A percentile compares a stretch with the other conserved stretches of the same genome.
Evolutionary conservation across 495 filamentous ascomycete species (phyloP).

Genomic region (Penicillium psychrofluorescens): DNA sequence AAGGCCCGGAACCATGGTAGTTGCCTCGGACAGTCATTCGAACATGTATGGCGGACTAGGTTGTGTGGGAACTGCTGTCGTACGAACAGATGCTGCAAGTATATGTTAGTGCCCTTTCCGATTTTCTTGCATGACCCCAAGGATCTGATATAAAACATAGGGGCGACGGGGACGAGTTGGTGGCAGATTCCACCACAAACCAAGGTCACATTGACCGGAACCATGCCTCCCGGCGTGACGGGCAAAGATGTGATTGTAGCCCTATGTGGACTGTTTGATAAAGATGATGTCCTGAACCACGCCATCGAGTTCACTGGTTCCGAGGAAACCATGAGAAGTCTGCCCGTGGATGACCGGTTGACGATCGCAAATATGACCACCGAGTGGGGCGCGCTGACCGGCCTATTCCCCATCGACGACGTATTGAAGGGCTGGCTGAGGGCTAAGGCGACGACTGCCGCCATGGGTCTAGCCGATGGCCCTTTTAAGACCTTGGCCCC

Average conservation of each 20-base stretch:
- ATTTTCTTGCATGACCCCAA: no score
- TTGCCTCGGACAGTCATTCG: slow-evolving; percentile 77
- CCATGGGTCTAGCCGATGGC: slow-evolving; percentile 41
- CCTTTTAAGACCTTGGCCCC: slow-evolving; percentile 29
- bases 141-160: no score
- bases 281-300: slow-evolving; percentile 89
- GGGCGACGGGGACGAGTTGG: slow-evolving; percentile 80
- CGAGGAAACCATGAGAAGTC: slow-evolving; percentile 65
- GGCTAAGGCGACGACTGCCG: slow-evolving; percentile 64
- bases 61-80: slow-evolving; percentile 56
- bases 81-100: slow-evolving; percentile 77
- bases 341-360: slow-evolving; percentile 71
- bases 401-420: slow-evolving; percentile 77
- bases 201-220: slow-evolving; percentile 68
- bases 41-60: slow-evolving; percentile 37
- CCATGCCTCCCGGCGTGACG: slow-evolving; percentile 72
- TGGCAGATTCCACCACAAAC: slow-evolving; percentile 87
- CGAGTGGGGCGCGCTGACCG: slow-evolving; percentile 84
- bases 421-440: slow-evolving; percentile 70
- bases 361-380: slow-evolving; percentile 94
- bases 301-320: slow-evolving; percentile 83
- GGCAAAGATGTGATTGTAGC: slow-evolving; percentile 95
- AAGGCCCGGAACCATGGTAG: slow-evolving; percentile 70
- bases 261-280: slow-evolving; percentile 79
- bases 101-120: slow-evolving; percentile 39